A percentile compares a stretch with the other conserved stretches of the same genome.
Evolutionary conservation across 129 eudicot species (phyloP).

Genomic region (Calendula officinalis): DNA sequence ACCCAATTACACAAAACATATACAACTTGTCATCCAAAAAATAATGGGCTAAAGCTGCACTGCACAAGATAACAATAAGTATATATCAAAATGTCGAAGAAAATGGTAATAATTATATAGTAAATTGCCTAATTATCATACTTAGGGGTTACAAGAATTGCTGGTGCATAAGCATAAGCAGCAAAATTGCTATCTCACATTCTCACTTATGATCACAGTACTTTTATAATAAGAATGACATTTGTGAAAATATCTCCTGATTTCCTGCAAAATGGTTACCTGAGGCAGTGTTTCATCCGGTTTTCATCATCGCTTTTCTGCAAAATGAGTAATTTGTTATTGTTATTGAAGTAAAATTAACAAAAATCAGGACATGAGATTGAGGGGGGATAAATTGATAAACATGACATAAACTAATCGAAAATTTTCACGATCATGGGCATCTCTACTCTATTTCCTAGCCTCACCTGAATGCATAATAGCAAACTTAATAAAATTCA

Average conservation of each 20-base stretch:
- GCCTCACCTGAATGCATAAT: too few relatives aligned
- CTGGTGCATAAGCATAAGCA: conserved; percentile 96
- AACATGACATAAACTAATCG: too few relatives aligned
- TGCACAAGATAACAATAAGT: conserved; percentile 31
- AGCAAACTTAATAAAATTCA: too few relatives aligned
- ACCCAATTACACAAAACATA: conserved; percentile 78
- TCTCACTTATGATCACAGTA: conserved; percentile 80
- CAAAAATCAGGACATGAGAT: too few relatives aligned
- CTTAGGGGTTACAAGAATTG: conserved; percentile 96
- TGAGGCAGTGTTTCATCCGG: too few relatives aligned
- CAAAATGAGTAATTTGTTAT: too few relatives aligned
- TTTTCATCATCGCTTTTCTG: too few relatives aligned
- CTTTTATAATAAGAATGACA: conserved; percentile 5
- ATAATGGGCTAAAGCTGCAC: conserved; percentile 92
- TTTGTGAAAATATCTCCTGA: background rate
- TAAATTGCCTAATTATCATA: conserved; percentile 78
- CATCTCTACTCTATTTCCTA: too few relatives aligned
- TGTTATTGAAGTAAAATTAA: too few relatives aligned
- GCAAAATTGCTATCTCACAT: conserved; percentile 81
- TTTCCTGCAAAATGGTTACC: too few relatives aligned
- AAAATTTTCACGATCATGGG: too few relatives aligned
- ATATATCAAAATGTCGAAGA: background rate
- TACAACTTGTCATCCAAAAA: conserved; percentile 68
- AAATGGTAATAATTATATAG: background rate
- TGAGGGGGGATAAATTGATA: too few relatives aligned